Evolutionary conservation across 495 filamentous ascomycete genomes (phyloP).

Genomic region (Tricharina praecox): DNA sequence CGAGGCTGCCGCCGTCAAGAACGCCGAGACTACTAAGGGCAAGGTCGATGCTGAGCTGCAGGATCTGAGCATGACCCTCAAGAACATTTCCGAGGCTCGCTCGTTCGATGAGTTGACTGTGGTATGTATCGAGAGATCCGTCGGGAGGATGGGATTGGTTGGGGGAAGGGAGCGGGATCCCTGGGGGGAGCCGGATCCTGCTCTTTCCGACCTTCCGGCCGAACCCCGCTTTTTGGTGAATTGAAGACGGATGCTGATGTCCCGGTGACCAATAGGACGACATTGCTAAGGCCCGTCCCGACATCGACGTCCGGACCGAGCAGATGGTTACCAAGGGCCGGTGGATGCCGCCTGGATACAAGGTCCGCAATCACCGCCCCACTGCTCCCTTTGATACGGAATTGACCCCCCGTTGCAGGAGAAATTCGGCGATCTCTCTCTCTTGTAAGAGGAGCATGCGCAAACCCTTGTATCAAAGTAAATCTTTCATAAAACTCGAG

Average conservation of each 20-base stretch:
- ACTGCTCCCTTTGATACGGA: not conserved
- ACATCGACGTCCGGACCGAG: constrained; percentile 86
- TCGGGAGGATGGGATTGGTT: not conserved
- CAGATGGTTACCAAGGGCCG: constrained; percentile 89
- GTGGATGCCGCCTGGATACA: constrained; percentile 96
- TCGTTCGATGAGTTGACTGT: constrained; percentile 96
- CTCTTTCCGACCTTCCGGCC: not conserved
- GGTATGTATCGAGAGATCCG: constrained; percentile 41
- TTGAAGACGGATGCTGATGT: constrained; percentile 21
- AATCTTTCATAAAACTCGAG: too few relatives aligned
- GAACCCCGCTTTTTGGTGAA: not conserved
- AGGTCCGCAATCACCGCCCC: constrained; percentile 42
- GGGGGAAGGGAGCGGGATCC: not conserved
- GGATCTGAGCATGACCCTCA: constrained; percentile 80
- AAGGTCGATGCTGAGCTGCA: constrained; percentile 84
- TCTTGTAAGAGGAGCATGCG: constrained; percentile 44
- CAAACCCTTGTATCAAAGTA: not conserved
- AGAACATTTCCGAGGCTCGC: constrained; percentile 90
- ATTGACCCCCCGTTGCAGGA: constrained; percentile 40
- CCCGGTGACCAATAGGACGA: constrained; percentile 55
- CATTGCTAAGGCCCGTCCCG: constrained; percentile 75
- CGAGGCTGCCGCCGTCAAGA: constrained; percentile 91
- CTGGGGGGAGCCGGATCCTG: not conserved
- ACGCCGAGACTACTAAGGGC: constrained; percentile 85
- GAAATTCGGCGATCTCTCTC: constrained; percentile 92